Evolutionary conservation across 2,329 filamentous ascomycete species (phyloP).

Genomic region (Rhynchosporium agropyri): DNA sequence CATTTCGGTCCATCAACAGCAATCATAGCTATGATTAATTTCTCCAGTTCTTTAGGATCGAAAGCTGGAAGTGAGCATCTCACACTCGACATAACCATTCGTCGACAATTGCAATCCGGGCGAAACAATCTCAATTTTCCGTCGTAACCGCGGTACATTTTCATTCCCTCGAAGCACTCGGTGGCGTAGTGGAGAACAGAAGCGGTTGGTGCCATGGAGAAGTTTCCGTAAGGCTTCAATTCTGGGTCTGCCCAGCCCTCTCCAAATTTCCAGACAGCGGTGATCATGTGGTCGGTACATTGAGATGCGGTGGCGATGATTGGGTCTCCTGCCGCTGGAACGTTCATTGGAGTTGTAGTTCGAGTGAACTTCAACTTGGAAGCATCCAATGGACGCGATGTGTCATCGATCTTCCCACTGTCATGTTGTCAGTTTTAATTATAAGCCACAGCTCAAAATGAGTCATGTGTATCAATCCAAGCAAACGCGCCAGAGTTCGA

Average conservation of each 20-base stretch:
- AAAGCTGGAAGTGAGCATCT: conserved; percentile 78
- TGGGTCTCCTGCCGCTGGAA: conserved; percentile 52
- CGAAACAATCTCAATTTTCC: conserved; percentile 66
- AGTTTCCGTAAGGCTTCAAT: conserved; percentile 76
- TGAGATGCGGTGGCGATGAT: conserved; percentile 39
- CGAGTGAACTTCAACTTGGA: conserved; percentile 61
- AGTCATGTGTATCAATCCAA: conserved; percentile 12
- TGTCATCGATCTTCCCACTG: conserved; percentile 65
- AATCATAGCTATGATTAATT: conserved; percentile 72
- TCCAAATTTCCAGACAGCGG: conserved; percentile 64
- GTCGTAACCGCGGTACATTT: conserved; percentile 76
- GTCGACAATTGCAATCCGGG: conserved; percentile 57
- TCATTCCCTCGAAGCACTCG: conserved; percentile 87
- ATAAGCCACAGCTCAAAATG: background rate
- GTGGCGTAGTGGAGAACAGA: conserved; percentile 86
- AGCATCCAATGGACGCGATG: conserved; percentile 53
- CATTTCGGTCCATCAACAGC: conserved; percentile 75
- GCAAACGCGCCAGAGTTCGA: background rate
- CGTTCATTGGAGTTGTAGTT: conserved; percentile 53
- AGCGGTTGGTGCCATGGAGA: conserved; percentile 79
- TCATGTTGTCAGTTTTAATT: conserved; percentile 38
- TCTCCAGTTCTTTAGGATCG: conserved; percentile 69
- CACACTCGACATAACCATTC: conserved; percentile 54
- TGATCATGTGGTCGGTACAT: conserved; percentile 85
- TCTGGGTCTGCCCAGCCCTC: conserved; percentile 75